A percentile compares a stretch with the other conserved stretches of the same genome.
phyloP scores from a whole-genome alignment of 2,329 filamentous ascomycete genomes.

The Zymoseptoria crescenta region DNA sequence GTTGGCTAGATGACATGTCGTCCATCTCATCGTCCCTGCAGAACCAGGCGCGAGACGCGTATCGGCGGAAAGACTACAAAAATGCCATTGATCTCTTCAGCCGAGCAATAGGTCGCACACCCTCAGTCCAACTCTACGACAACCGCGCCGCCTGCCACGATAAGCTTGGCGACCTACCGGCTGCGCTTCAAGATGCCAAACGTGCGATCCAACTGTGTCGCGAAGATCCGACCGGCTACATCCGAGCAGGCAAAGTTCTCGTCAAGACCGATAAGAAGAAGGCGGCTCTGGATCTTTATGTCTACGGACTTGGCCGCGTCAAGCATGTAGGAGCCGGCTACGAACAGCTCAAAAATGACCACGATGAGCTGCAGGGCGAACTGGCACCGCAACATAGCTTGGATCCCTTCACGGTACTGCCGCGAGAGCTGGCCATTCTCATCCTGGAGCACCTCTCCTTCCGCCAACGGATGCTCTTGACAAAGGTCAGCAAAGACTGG shows the following conservation, averaged over 20 bases:
- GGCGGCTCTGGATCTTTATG: slow-evolving; percentile 50
- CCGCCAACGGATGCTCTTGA: slow-evolving; percentile 38
- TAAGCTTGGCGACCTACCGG: slow-evolving; percentile 43
- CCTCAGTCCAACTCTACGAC: slow-evolving; percentile 41
- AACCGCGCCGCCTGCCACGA: slow-evolving; percentile 49
- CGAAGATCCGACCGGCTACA: slow-evolving; percentile 49
- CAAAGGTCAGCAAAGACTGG: slow-evolving; percentile 52
- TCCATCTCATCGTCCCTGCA: slow-evolving; percentile 19
- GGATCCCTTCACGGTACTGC: slow-evolving; percentile 48
- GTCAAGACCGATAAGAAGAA: slow-evolving; percentile 43
- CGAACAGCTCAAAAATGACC: slow-evolving; percentile 29
- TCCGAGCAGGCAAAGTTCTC: slow-evolving; percentile 46
- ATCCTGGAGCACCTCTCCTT: slow-evolving; percentile 48
- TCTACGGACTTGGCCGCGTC: slow-evolving; percentile 49
- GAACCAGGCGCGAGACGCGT: slow-evolving; percentile 36
- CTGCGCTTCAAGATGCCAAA: slow-evolving; percentile 50
- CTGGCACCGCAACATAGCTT: slow-evolving; percentile 37
- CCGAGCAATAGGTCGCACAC: slow-evolving; percentile 22
- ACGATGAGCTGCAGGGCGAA: slow-evolving; percentile 39
- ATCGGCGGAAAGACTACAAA: slow-evolving; percentile 36
- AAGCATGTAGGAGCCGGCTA: slow-evolving; percentile 32
- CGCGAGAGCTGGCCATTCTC: slow-evolving; percentile 46
- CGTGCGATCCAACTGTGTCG: slow-evolving; percentile 47
- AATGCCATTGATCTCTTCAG: slow-evolving; percentile 34
- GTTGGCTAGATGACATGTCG: neutral